Base-by-base conservation (phyloP, 1,139 yeast genomes). In the Nematodospora anomalae region DNA sequence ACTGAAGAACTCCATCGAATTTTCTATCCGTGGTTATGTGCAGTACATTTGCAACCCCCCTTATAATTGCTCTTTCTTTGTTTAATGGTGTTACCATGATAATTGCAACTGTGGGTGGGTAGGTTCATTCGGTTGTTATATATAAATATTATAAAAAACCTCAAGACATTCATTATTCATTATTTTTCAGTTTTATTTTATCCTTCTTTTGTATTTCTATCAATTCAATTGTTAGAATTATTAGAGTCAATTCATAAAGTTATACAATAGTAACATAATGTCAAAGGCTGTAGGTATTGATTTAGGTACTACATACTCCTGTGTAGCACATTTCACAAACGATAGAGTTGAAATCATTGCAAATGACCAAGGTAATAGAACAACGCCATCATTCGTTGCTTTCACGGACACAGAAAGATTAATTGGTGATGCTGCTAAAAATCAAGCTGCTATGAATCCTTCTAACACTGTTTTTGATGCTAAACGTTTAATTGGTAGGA, bases 271-370 rank as follows among this genome's bases (percentile, higher is more conserved):
- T 18, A 6, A 18, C 8, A 18, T 8, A 24, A 79, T 79, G 84
- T 68, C 83, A 38, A 78, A 74, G 64, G 86, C 87, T 62, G 75
- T 82, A 47, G 89, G 89, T 60, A 82, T 82, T 66, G 89, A 82
- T 69, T 80, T 82, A 72, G 89, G 89, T 62, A 82, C 89, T 36
- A 82, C 89, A 32, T 82, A 81, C 67, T 81, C 88, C 25, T 82
- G 88, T 77, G 89, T 82, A 44, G 89, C 86, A 32, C 85, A 79
- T 59, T 80, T 75, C 53, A 58, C 82, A 37, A 81, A 81, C 53
- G 88, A 82, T 55, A 71, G 83, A 53, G 84, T 79, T 33, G 84
- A 79, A 57, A 79, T 79, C 52, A 79, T 79, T 52, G 84, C 84
- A 44, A 79, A 79, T 52, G 50, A 46, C 34, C 83, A 78, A 64